Conservation (phyloP, 1,284 basidiomycete genomes). For the Apiotrichum porosum region DNA sequence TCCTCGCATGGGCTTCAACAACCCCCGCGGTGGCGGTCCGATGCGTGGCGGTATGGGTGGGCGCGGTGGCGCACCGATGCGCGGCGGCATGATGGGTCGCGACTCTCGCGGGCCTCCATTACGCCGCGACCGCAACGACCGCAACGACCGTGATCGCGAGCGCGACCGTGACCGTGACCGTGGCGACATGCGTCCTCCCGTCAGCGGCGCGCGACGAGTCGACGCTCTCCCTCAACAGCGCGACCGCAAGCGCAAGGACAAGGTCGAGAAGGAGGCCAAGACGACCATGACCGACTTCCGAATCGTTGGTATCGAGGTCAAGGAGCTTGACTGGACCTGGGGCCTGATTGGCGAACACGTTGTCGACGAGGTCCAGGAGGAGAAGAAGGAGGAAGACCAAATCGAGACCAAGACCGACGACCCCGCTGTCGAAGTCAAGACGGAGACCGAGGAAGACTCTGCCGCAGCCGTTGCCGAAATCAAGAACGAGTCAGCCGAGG, state of each 20-base stretch:
- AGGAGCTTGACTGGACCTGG: slow-evolving; percentile 50
- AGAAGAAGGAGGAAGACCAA: slow-evolving; percentile 7
- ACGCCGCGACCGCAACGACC: slow-evolving; percentile 8
- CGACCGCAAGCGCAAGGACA: slow-evolving; percentile 20
- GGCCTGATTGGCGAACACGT: slow-evolving; percentile 33
- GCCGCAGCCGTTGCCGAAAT: slow-evolving; percentile 16
- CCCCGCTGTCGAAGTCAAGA: slow-evolving; percentile 15
- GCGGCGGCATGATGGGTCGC: slow-evolving; percentile 9
- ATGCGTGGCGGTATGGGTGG: slow-evolving; percentile 35
- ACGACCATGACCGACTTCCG: slow-evolving; percentile 93
- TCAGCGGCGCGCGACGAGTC: slow-evolving; percentile 1
- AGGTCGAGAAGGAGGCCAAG: slow-evolving; percentile 55
- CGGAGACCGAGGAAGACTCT: slow-evolving; percentile 19
- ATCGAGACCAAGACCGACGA: slow-evolving; percentile 12
- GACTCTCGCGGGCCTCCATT: slow-evolving; percentile 2
- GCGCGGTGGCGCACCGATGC: slow-evolving; percentile 10
- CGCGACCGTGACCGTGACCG: slow-evolving; percentile 8
- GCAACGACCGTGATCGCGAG: background rate
- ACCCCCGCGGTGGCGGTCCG: slow-evolving; percentile 50
- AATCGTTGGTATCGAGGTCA: slow-evolving; percentile 79
- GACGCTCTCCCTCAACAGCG: slow-evolving; percentile 14
- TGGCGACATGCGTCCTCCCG: background rate
- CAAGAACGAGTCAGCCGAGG: slow-evolving; percentile 11
- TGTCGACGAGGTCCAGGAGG: slow-evolving; percentile 13
- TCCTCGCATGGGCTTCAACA: slow-evolving; percentile 21